A percentile compares a stretch with the other conserved stretches of the same genome.
phyloP scores from a whole-genome alignment of 2,329 filamentous ascomycete species.

The Knufia petricola region DNA sequence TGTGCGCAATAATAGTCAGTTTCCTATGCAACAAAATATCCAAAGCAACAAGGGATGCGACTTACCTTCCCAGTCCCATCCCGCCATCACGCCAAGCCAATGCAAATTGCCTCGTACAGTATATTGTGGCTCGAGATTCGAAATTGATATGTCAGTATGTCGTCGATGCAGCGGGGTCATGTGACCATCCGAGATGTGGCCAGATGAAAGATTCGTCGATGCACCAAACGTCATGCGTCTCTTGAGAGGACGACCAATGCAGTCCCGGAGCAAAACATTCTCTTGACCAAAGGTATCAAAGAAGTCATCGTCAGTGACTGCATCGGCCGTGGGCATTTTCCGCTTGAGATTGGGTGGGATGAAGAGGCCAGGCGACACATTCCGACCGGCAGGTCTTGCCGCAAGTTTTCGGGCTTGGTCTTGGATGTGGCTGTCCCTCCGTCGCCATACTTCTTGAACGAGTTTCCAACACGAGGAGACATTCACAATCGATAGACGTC shows the following conservation, averaged over 20 bases:
- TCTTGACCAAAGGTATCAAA: not conserved
- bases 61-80: conserved; percentile 64
- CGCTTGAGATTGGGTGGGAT: conserved; percentile 17
- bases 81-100: conserved; percentile 63
- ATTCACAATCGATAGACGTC: conserved; percentile 56
- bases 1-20: conserved; percentile 16
- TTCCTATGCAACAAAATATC: conserved; percentile 4
- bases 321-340: conserved; percentile 10
- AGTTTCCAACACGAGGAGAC: conserved; percentile 57
- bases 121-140: conserved; percentile 44
- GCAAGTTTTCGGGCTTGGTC: conserved; percentile 31
- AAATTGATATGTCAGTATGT: conserved; percentile 9
- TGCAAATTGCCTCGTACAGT: conserved; percentile 58
- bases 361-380: conserved; percentile 14
- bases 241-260: not conserved
- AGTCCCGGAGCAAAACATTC: not conserved
- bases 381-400: conserved; percentile 21
- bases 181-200: not conserved
- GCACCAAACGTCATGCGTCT: conserved; percentile 1
- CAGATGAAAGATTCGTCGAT: not conserved
- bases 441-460: conserved; percentile 56
- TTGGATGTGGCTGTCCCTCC: conserved; percentile 46
- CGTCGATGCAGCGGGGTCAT: not conserved
- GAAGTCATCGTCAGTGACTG: conserved; percentile 5
- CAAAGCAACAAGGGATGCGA: conserved; percentile 16